phyloP scores from a whole-genome alignment of 352 stramenopile genomes.

The Phytophthora colocasiae region DNA sequence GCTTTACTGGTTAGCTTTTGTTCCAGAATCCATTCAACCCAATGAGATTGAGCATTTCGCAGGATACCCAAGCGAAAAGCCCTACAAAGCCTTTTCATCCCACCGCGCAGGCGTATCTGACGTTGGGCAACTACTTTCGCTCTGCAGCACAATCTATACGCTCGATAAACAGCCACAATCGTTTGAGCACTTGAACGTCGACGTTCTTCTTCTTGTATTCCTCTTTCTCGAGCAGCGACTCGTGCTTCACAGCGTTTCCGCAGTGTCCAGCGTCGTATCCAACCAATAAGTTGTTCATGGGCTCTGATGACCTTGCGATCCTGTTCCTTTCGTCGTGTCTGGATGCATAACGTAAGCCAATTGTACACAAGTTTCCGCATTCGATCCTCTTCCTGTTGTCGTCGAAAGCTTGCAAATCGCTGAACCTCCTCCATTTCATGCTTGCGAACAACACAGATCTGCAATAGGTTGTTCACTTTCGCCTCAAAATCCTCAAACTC shows the following conservation, averaged over 20 bases:
- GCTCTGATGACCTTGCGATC: slow-evolving; percentile 1
- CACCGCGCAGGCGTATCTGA: slow-evolving; percentile 3
- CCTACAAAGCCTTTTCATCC: slow-evolving; percentile 4
- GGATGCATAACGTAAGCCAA: slow-evolving; percentile 12
- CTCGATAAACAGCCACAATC: slow-evolving; percentile 16
- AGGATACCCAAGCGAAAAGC: background rate
- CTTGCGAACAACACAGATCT: slow-evolving; percentile 17
- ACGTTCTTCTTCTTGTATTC: slow-evolving; percentile 10
- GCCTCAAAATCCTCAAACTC: slow-evolving; percentile 19
- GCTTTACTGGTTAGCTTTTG: slow-evolving; percentile 10
- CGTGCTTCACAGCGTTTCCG: slow-evolving; percentile 16
- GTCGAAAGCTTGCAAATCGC: slow-evolving; percentile 13
- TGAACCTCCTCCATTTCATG: slow-evolving; percentile 23
- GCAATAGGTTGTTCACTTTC: slow-evolving; percentile 13
- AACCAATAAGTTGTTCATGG: slow-evolving; percentile 15
- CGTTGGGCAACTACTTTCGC: slow-evolving; percentile 5
- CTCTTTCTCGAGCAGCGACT: slow-evolving; percentile 2
- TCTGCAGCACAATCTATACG: slow-evolving; percentile 1
- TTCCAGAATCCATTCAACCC: background rate
- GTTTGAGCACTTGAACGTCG: background rate
- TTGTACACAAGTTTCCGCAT: slow-evolving; percentile 4
- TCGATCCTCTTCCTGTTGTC: slow-evolving; percentile 5
- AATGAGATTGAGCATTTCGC: slow-evolving; percentile 9
- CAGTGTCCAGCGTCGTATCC: slow-evolving; percentile 20
- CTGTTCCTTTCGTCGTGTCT: slow-evolving; percentile 4